A percentile compares a stretch with the other conserved stretches of the same genome.
Conservation (phyloP, 768 basidiomycete species). For the Strobilomyces dryophilus region DNA sequence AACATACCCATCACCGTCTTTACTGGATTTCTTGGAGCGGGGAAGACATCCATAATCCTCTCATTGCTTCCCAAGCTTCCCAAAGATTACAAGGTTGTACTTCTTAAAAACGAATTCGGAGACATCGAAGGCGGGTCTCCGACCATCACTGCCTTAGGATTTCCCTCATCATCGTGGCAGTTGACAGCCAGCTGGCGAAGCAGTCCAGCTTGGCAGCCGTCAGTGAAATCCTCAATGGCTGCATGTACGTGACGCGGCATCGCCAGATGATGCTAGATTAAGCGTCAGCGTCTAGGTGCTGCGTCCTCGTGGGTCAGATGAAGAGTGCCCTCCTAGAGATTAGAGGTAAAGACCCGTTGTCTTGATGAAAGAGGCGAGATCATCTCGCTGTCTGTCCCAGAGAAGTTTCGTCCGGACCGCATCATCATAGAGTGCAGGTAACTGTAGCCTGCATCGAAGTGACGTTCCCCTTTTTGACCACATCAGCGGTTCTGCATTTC, state of each 20-base stretch:
- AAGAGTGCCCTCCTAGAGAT: constrained; percentile 88
- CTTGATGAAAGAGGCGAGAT: background rate
- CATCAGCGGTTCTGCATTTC: constrained; percentile 86
- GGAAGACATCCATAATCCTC: constrained; percentile 79
- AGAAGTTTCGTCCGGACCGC: constrained; percentile 80
- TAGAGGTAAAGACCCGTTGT: constrained; percentile 45
- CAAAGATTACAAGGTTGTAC: constrained; percentile 80
- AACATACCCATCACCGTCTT: constrained; percentile 87
- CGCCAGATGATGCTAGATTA: background rate
- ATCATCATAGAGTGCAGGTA: constrained; percentile 96
- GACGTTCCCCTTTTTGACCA: background rate
- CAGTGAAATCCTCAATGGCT: constrained; percentile 94
- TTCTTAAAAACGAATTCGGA: constrained; percentile 96
- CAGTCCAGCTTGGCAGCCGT: constrained; percentile 83
- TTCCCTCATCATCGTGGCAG: constrained; percentile 35
- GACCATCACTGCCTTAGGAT: background rate
- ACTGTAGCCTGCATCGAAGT: constrained; percentile 14
- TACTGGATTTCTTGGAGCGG: constrained; percentile 89
- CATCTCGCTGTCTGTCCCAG: constrained; percentile 34
- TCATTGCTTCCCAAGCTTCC: constrained; percentile 79
- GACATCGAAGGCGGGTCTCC: constrained; percentile 71
- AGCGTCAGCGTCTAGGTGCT: constrained; percentile 55
- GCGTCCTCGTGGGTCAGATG: constrained; percentile 93
- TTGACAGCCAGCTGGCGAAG: constrained; percentile 87
- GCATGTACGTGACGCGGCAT: constrained; percentile 53